These are phyloP conservation scores for Breynia disticha DNA, from an alignment of 441 rosid species.

Conservation along the genomic window DNA sequence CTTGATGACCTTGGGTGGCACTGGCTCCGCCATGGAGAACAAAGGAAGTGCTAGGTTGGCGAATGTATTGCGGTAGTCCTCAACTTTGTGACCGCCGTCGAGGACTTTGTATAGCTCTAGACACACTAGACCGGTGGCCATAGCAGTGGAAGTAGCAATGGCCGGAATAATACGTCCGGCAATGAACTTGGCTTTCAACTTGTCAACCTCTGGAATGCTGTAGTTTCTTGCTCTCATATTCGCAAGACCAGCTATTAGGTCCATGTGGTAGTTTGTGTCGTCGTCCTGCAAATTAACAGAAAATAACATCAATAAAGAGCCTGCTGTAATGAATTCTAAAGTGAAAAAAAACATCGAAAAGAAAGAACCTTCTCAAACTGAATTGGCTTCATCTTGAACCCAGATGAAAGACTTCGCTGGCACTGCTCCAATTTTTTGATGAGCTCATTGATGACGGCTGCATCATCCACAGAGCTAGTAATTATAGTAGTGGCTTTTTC, in stretches of 20 bases:
- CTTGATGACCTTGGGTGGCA: slow-evolving; percentile 69
- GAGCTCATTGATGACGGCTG: slow-evolving; percentile 52
- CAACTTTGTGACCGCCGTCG: slow-evolving; percentile 60
- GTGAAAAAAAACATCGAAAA: neutral
- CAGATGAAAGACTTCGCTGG: slow-evolving; percentile 40
- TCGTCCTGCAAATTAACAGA: slow-evolving; percentile 50
- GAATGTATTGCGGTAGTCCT: slow-evolving; percentile 85
- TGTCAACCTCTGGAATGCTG: slow-evolving; percentile 84
- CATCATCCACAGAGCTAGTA: slow-evolving; percentile 61
- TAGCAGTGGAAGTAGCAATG: slow-evolving; percentile 87
- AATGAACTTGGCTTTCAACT: slow-evolving; percentile 89
- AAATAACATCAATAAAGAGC: neutral
- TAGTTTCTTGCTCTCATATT: slow-evolving; percentile 97
- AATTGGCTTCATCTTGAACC: slow-evolving; percentile 76
- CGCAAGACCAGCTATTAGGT: slow-evolving; percentile 83
- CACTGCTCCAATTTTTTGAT: slow-evolving; percentile 52
- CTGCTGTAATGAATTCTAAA: neutral
- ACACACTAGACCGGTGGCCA: slow-evolving; percentile 95
- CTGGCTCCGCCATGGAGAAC: slow-evolving; percentile 92
- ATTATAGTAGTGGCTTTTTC: slow-evolving; percentile 64
- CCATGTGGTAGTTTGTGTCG: slow-evolving; percentile 93
- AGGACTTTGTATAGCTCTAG: slow-evolving; percentile 89
- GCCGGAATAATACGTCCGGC: slow-evolving; percentile 97
- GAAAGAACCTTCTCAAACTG: slow-evolving; percentile 78
- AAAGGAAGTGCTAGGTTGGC: slow-evolving; percentile 91